These are phyloP conservation scores for Tetrapisispora iriomotensis DNA, from an alignment of 805 yeast species.

Conservation along the genomic window DNA sequence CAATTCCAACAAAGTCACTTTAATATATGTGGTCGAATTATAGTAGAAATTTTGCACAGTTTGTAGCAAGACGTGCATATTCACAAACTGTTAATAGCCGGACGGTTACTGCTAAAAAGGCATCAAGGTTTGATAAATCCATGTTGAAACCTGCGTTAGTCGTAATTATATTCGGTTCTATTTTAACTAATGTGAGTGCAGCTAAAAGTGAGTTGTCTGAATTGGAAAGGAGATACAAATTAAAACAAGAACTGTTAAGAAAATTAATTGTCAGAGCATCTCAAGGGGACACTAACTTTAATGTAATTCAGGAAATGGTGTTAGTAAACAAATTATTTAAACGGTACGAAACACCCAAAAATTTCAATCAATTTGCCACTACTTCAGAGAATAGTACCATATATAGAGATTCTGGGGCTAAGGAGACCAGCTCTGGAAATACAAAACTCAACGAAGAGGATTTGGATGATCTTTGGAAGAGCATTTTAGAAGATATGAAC, in stretches of 20 bases:
- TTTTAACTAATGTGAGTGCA: slow-evolving; percentile 38
- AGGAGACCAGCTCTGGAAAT: too few relatives aligned
- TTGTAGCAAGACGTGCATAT: neutral
- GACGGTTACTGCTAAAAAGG: neutral
- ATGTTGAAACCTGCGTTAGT: slow-evolving; percentile 33
- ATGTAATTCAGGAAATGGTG: slow-evolving; percentile 34
- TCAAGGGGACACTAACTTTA: slow-evolving; percentile 32
- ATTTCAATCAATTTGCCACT: too few relatives aligned
- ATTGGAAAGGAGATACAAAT: slow-evolving; percentile 30
- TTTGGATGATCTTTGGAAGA: slow-evolving; percentile 24
- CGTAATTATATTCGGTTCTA: slow-evolving; percentile 37
- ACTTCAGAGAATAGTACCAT: too few relatives aligned
- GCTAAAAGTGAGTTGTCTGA: slow-evolving; percentile 33
- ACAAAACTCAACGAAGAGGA: slow-evolving; percentile 15
- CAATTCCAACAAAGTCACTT: too few relatives aligned
- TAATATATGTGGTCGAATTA: neutral
- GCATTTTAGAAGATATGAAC: slow-evolving; percentile 17
- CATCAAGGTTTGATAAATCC: slow-evolving; percentile 26
- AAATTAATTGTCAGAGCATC: slow-evolving; percentile 31
- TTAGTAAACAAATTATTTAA: slow-evolving; percentile 30
- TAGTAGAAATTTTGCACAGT: neutral
- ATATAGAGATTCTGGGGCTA: too few relatives aligned
- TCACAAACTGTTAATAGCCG: neutral
- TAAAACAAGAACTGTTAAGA: slow-evolving; percentile 32
- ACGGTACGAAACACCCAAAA: neutral